A percentile compares a stretch with the other conserved stretches of the same genome.
Conservation (phyloP, 257 asterid genomes). For the Linderniella brevidens region DNA sequence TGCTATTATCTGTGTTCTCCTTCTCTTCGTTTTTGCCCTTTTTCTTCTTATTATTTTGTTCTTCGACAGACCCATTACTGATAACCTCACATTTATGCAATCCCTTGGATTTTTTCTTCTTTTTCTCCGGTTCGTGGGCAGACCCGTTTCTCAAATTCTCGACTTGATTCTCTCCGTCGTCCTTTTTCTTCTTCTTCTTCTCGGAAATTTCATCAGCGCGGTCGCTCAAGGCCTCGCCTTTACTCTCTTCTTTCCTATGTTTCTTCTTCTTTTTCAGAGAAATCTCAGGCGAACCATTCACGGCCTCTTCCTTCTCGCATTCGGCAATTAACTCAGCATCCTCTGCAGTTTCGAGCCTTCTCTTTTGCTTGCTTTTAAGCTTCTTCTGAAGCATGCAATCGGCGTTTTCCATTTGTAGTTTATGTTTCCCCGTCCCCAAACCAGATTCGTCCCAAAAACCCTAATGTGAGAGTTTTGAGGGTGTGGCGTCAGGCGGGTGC, state of each 20-base stretch:
- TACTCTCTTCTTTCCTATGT: conserved; percentile 9
- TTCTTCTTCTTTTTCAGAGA: conserved; percentile 19
- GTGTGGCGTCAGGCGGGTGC: no score
- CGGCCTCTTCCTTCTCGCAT: conserved; percentile 12
- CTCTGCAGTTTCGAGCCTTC: conserved; percentile 35
- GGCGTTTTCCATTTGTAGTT: conserved; percentile 11
- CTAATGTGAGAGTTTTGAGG: no score
- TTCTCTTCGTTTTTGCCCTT: conserved; percentile 10
- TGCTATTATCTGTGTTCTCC: conserved; percentile 8
- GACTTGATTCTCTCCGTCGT: background rate
- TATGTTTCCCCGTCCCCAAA: no score
- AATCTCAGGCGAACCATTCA: conserved; percentile 13
- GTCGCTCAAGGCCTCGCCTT: no score
- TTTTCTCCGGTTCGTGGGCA: conserved; percentile 4
- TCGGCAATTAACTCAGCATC: conserved; percentile 23
- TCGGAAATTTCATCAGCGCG: no score
- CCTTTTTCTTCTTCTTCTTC: conserved; percentile 5
- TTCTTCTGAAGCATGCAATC: conserved; percentile 34
- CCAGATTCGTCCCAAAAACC: no score
- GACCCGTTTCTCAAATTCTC: background rate
- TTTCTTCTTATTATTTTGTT: conserved; percentile 17
- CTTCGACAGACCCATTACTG: conserved; percentile 14
- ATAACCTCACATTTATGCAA: background rate
- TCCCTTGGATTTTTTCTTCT: conserved; percentile 15
- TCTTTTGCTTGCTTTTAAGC: conserved; percentile 41